These are phyloP conservation scores for Symbiodinium pilosum DNA, from an alignment of 73 alveolate genomes.

Conservation along the genomic window DNA sequence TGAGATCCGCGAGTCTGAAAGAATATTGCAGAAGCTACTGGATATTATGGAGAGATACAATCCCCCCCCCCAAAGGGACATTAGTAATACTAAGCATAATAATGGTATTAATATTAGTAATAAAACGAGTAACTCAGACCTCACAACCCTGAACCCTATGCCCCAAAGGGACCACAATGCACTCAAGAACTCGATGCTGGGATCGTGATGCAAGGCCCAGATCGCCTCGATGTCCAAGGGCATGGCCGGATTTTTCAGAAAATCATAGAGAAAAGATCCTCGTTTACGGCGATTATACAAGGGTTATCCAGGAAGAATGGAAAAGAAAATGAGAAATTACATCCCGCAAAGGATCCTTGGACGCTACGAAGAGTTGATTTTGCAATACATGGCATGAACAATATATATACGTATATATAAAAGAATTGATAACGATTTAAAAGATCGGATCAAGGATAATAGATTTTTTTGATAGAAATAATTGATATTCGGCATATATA, in stretches of 20 bases:
- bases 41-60: too few relatives aligned
- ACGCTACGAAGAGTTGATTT: neutral
- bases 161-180: neutral
- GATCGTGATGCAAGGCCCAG: neutral
- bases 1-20: too few relatives aligned
- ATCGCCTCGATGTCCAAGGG: constrained; percentile 77
- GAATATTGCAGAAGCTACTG: too few relatives aligned
- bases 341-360: neutral
- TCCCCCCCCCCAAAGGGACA: too few relatives aligned
- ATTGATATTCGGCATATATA: too few relatives aligned
- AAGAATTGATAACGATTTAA: too few relatives aligned
- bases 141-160: neutral
- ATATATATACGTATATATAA: neutral
- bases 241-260: constrained; percentile 39
- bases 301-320: neutral
- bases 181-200: neutral
- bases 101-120: neutral
- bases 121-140: neutral
- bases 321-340: neutral
- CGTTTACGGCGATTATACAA: neutral
- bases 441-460: too few relatives aligned
- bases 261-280: neutral
- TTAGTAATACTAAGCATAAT: too few relatives aligned
- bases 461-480: too few relatives aligned
- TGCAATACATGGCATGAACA: neutral